These are phyloP conservation scores for Pseudogymnoascus sp. DNA, from an alignment of 2,329 filamentous ascomycete genomes.

Conservation along the genomic window DNA sequence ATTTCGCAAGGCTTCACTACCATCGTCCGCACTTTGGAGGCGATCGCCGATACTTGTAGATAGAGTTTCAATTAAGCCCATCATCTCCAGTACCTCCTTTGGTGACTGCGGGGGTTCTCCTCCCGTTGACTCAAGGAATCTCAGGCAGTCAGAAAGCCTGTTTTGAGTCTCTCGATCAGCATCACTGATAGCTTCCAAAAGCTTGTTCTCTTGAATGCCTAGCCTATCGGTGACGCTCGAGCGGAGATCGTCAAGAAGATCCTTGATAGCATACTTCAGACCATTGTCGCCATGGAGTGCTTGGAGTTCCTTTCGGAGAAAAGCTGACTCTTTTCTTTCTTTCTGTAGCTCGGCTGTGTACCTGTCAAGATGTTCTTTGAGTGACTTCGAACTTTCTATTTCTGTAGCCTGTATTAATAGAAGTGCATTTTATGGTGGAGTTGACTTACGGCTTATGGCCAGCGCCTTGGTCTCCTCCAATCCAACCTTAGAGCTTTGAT, in stretches of 20 bases:
- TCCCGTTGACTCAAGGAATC: neutral
- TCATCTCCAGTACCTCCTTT: neutral
- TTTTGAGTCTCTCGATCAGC: neutral
- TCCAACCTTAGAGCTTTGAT: neutral
- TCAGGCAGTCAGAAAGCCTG: neutral
- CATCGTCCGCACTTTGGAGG: neutral
- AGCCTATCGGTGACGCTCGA: neutral
- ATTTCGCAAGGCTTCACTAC: neutral
- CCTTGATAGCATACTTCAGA: neutral
- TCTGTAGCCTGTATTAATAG: neutral
- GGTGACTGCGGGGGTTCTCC: neutral
- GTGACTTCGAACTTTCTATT: neutral
- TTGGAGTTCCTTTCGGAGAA: conserved; percentile 4
- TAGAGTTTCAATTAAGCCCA: neutral
- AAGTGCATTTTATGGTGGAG: neutral
- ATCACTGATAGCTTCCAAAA: neutral
- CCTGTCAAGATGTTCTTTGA: neutral
- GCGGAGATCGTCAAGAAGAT: neutral
- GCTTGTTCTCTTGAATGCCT: neutral
- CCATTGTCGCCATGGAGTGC: neutral
- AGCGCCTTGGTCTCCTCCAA: neutral
- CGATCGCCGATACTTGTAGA: neutral
- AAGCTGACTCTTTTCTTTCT: neutral
- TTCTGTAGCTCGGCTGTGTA: neutral
- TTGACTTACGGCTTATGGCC: neutral